Evolutionary conservation across 2,329 filamentous ascomycete species (phyloP), one percentile per base, ranked within the genome.

Genomic region (Ascocoryne sarcoides): DNA sequence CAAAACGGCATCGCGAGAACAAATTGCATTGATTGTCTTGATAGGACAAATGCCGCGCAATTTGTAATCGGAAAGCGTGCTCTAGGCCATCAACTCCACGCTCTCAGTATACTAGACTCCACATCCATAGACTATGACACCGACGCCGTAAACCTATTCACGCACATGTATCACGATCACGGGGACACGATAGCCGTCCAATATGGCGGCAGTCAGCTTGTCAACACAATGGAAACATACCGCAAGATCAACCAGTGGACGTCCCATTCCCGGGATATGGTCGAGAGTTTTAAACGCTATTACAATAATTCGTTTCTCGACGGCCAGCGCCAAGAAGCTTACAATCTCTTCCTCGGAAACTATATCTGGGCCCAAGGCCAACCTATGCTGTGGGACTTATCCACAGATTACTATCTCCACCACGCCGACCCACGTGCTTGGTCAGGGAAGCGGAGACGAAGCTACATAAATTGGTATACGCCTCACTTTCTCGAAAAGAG

Each of bases 211-310:
- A 96, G 89, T 2, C 92, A 98, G 62, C 74, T 98, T 1, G 92
- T 98, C 54, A 98, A 98, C 60, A 98, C 92, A 0, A 96, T 98
- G 89, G 89, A 94, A 50, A 98, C 92, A 4, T 98, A 98, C 61
- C 84, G 92, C 42, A 96, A 96, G 64, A 94, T 95, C 60, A 96
- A 96, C 52, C 90, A 96, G 60, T 98, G 92, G 92, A 94, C 88
- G 17, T 95, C 87, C 54, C 88, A 95, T 61, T 95, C 90, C 2
- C 76, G 92, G 51, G 92, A 98, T 61, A 96, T 98, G 90, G 89
- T 98, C 16, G 92, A 98, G 65, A 95, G 87, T 60, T 95, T 98
- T 69, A 98, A 96, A 62, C 78, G 92, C 19, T 98, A 96, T 62
- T 98, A 98, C 63, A 95, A 96, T 65, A 98, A 98, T 58, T 94